Base-by-base conservation (phyloP, 352 stramenopile species). In the Globisporangium lucens region DNA sequence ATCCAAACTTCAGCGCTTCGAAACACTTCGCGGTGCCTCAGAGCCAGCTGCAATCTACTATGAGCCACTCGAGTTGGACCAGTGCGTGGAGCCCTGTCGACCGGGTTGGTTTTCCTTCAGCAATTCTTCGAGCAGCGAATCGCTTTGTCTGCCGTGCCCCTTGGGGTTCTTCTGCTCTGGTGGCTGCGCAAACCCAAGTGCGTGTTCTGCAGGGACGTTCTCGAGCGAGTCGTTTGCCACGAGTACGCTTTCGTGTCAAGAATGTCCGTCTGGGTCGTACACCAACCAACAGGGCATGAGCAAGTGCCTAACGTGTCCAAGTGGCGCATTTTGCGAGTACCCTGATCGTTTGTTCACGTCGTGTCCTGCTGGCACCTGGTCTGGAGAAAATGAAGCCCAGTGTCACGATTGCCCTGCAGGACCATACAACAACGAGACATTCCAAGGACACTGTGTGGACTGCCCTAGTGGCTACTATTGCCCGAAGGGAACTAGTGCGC, bases 281-380 rank as follows among this genome's bases (percentile, higher is more conserved):
- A 69, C 75, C n/a, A 67, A 75, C 27, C 27, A 63, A 9, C 38
- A 65, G 46, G 84, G 84, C 12, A 67, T 73, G 27, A 61, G 49
- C 24, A 66, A 27, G 0, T 91, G 83, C 46, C 56, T 77, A 0
- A n/a, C 67, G 2, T 90, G 82, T 56, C 82, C 79, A 10, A 63
- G 61, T 6, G 81, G 81, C 3, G 75, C 79, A 9, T 83, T 52
- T 6, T 81, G 72, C 66, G 66, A 7, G 33, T 62, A 66, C 63
- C 33, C 30, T 17, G 65, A 43, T 58, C 20, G 4, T 46, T 55
- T 59, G 4, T 72, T 68, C 30, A 55, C 75, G 22, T 60, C 62
- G 12, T 97, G 90, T 68, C 73, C 82, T 4, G 61, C 70, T 20
- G 88, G 88, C 15, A 81, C 74, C 22, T 93, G 82, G 65, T 79